Conservation (phyloP, 768 basidiomycete species). For the Xanthoconium purpureum region DNA sequence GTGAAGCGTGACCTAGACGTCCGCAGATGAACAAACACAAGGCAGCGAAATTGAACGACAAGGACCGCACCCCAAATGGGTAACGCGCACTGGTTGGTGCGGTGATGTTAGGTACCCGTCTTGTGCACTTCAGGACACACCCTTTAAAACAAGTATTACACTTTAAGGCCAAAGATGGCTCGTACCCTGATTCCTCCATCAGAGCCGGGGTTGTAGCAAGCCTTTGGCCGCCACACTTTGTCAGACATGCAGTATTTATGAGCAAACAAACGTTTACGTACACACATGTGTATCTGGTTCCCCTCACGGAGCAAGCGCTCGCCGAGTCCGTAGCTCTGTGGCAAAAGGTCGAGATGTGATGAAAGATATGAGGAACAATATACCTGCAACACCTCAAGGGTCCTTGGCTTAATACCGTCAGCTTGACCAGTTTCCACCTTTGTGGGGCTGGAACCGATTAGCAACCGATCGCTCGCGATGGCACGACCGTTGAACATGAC, state of each 20-base stretch:
- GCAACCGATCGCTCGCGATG: neutral
- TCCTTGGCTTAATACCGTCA: neutral
- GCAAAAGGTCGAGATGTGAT: neutral
- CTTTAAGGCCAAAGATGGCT: neutral
- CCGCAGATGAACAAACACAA: neutral
- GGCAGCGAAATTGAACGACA: neutral
- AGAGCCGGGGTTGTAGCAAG: constrained; percentile 49
- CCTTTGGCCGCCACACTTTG: constrained; percentile 36
- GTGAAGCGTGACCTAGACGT: neutral
- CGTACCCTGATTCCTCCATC: neutral
- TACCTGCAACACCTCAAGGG: neutral
- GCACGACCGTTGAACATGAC: neutral
- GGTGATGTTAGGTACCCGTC: neutral
- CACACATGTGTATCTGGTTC: constrained; percentile 64
- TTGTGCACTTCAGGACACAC: neutral
- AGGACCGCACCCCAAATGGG: neutral
- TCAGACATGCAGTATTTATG: neutral
- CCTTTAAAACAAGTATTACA: neutral
- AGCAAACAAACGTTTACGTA: constrained; percentile 30
- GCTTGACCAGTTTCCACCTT: neutral
- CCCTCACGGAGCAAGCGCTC: constrained; percentile 59
- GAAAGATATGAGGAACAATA: neutral
- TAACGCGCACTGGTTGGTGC: neutral
- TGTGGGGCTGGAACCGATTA: neutral
- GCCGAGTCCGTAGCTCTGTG: constrained; percentile 25